A percentile compares a stretch with the other conserved stretches of the same genome.
These are phyloP conservation scores for Trichoderma arundinaceum DNA, from an alignment of 2,329 filamentous ascomycete genomes.

Conservation along the genomic window DNA sequence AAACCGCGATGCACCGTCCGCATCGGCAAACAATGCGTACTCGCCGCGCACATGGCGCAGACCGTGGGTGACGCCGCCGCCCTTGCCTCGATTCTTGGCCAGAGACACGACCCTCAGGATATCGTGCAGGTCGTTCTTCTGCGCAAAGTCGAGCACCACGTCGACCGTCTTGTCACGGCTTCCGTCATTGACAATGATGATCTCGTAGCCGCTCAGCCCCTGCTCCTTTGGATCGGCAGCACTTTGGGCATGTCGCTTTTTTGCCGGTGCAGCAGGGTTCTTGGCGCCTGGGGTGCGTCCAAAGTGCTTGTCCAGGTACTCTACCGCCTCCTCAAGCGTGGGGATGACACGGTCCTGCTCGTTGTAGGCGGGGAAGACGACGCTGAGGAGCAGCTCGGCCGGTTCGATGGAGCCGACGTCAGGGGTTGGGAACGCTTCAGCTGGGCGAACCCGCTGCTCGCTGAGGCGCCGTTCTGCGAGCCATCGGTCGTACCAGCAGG, in stretches of 20 bases:
- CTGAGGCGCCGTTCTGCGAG: constrained; percentile 63
- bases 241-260: constrained; percentile 45
- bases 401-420: constrained; percentile 69
- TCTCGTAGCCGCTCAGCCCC: constrained; percentile 75
- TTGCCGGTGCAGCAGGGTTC: constrained; percentile 37
- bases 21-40: constrained; percentile 93
- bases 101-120: constrained; percentile 80
- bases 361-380: constrained; percentile 95
- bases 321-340: constrained; percentile 89
- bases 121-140: constrained; percentile 74
- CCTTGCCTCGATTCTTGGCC: constrained; percentile 87
- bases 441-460: constrained; percentile 46
- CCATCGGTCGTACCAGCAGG: constrained; percentile 87
- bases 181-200: constrained; percentile 89
- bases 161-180: constrained; percentile 81
- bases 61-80: constrained; percentile 92
- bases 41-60: constrained; percentile 88
- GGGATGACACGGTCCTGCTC: constrained; percentile 82
- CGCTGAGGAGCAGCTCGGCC: constrained; percentile 82
- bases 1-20: constrained; percentile 90
- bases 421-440: constrained; percentile 48
- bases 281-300: constrained; percentile 53
- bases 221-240: constrained; percentile 37
- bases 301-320: constrained; percentile 80
- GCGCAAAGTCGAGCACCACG: constrained; percentile 80